Evolutionary conservation across 2,329 filamentous ascomycete genomes (phyloP).

Genomic region (Stemphylium beticola): DNA sequence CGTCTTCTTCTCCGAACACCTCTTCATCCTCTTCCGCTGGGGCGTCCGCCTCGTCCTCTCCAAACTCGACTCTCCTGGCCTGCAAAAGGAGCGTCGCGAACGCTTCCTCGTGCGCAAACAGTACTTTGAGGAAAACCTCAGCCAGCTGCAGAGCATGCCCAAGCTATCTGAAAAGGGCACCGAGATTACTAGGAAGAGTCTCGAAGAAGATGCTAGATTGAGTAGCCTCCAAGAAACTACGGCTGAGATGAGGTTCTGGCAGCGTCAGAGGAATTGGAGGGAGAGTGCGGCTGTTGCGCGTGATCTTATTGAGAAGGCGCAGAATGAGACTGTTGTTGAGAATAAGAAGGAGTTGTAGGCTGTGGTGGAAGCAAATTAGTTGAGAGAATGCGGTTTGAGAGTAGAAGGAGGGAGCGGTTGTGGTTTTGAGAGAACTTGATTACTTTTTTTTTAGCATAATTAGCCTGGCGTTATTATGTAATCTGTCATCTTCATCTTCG

Average conservation of each 20-base stretch:
- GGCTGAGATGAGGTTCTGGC: constrained; percentile 60
- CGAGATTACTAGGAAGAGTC: constrained; percentile 67
- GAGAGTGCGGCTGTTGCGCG: constrained; percentile 60
- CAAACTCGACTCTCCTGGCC: constrained; percentile 83
- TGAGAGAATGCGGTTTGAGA: neutral
- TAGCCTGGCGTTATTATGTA: constrained; percentile 16
- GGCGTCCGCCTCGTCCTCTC: constrained; percentile 74
- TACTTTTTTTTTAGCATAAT: constrained; percentile 13
- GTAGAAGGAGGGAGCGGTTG: neutral
- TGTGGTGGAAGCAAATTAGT: too few species aligned
- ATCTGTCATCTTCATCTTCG: neutral
- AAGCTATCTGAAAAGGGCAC: constrained; percentile 52
- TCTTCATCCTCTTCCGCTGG: constrained; percentile 80
- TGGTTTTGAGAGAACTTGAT: neutral
- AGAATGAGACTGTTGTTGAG: constrained; percentile 36
- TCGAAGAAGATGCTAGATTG: constrained; percentile 65
- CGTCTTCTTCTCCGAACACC: constrained; percentile 85
- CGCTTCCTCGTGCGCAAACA: constrained; percentile 80
- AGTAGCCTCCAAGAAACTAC: constrained; percentile 51
- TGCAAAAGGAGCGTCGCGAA: constrained; percentile 84
- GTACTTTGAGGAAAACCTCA: constrained; percentile 75
- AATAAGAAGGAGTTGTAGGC: constrained; percentile 47
- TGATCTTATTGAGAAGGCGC: constrained; percentile 55
- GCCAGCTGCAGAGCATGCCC: constrained; percentile 57
- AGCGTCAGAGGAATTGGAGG: constrained; percentile 55